phyloP scores from a whole-genome alignment of 2,329 filamentous ascomycete species.

The Fusarium xyrophilum region DNA sequence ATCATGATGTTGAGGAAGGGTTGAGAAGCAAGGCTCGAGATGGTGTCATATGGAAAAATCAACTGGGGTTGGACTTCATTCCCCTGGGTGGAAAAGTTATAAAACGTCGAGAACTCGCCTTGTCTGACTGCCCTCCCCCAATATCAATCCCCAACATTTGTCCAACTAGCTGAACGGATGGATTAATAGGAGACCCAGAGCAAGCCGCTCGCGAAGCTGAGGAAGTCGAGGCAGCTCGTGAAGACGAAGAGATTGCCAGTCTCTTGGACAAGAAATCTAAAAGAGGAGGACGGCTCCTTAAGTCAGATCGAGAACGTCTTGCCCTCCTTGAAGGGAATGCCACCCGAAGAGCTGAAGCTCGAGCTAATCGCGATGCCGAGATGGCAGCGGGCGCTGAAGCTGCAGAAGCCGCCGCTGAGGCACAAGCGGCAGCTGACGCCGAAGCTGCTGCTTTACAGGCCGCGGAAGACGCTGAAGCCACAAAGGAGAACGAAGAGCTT shows the following conservation, averaged over 20 bases:
- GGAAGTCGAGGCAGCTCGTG: constrained; percentile 33
- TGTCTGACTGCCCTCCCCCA: constrained; percentile 54
- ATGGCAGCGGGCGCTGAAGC: constrained; percentile 29
- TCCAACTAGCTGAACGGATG: constrained; percentile 54
- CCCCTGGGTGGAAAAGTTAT: constrained; percentile 55
- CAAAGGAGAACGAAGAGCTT: constrained; percentile 36
- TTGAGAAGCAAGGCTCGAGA: constrained; percentile 53
- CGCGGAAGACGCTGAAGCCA: constrained; percentile 45
- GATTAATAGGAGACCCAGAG: constrained; percentile 45
- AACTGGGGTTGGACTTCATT: constrained; percentile 54
- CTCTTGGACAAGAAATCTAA: constrained; percentile 52
- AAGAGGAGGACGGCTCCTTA: constrained; percentile 33
- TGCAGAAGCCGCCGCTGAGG: constrained; percentile 17
- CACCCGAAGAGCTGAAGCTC: constrained; percentile 37
- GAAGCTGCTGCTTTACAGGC: constrained; percentile 31
- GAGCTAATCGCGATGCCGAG: constrained; percentile 28
- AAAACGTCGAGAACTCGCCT: constrained; percentile 46
- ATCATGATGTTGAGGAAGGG: constrained; percentile 54
- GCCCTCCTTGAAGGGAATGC: constrained; percentile 33
- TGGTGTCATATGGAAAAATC: constrained; percentile 55
- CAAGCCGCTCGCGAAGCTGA: constrained; percentile 37
- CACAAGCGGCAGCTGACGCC: constrained; percentile 32
- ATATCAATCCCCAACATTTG: constrained; percentile 55
- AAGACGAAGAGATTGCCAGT: constrained; percentile 46
- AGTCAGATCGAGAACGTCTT: constrained; percentile 33